phyloP scores from a whole-genome alignment of 257 asterid species.

The Cordia subcordata region DNA sequence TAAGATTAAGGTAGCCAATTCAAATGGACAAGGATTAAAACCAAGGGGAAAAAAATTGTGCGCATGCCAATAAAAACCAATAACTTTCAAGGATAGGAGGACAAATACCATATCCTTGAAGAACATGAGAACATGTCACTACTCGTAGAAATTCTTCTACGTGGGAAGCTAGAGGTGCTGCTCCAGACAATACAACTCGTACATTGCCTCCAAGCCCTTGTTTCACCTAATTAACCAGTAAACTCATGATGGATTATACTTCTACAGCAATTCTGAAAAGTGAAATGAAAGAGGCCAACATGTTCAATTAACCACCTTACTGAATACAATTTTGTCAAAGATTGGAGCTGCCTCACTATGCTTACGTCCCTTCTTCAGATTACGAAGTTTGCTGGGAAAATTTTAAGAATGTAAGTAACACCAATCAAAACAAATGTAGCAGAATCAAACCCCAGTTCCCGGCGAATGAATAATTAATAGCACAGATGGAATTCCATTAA shows the following conservation, averaged over 20 bases:
- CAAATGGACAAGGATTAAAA: too few relatives aligned
- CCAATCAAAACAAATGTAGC: not conserved
- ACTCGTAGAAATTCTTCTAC: conserved; percentile 87
- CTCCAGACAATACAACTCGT: conserved; percentile 87
- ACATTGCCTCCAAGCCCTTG: conserved; percentile 93
- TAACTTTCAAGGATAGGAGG: conserved; percentile 1
- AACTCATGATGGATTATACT: not conserved
- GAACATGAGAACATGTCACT: conserved; percentile 73
- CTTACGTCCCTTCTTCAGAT: conserved; percentile 66
- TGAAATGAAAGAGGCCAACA: too few relatives aligned
- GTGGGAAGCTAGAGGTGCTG: conserved; percentile 96
- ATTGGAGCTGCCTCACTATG: conserved; percentile 67
- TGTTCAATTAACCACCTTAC: conserved; percentile 45
- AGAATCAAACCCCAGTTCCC: too few relatives aligned
- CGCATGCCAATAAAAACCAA: not conserved
- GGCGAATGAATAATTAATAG: not conserved
- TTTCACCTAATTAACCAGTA: conserved; percentile 48
- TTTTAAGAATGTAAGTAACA: conserved; percentile 7
- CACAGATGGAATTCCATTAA: not conserved
- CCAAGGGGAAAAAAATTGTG: too few relatives aligned
- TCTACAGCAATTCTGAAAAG: not conserved
- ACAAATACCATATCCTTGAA: conserved; percentile 91
- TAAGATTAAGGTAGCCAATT: not conserved
- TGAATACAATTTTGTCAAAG: conserved; percentile 79
- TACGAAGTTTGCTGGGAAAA: conserved; percentile 61